phyloP scores from a whole-genome alignment of 805 yeast species.

The Priceomyces medius region DNA sequence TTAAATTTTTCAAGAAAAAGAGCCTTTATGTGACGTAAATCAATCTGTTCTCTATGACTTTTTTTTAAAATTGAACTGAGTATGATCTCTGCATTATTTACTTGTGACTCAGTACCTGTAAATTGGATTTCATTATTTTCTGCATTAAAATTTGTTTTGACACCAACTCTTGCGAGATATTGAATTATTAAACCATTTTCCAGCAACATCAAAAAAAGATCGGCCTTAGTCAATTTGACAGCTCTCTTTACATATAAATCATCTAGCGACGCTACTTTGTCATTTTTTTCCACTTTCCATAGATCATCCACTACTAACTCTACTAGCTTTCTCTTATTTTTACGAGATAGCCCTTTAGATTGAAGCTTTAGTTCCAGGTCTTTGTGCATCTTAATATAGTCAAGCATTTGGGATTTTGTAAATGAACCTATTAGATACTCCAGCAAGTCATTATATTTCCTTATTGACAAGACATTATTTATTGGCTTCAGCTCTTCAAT shows the following conservation, averaged over 20 bases:
- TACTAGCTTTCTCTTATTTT: constrained; percentile 17
- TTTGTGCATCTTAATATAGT: constrained; percentile 9
- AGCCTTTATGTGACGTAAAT: constrained; percentile 26
- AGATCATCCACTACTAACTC: constrained; percentile 28
- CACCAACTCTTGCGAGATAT: constrained; percentile 42
- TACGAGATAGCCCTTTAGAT: constrained; percentile 5
- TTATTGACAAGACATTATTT: constrained; percentile 7
- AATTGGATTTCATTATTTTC: constrained; percentile 29
- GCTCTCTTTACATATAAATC: constrained; percentile 32
- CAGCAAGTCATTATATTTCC: constrained; percentile 9
- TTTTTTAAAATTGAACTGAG: constrained; percentile 30
- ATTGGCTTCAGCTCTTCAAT: constrained; percentile 13
- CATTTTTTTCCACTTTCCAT: constrained; percentile 32
- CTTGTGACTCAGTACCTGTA: constrained; percentile 41
- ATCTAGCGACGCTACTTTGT: constrained; percentile 21
- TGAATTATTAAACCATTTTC: constrained; percentile 39
- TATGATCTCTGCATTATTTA: constrained; percentile 45
- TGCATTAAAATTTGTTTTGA: constrained; percentile 33
- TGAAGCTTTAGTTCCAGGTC: background rate
- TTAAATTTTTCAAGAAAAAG: constrained; percentile 29
- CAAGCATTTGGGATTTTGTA: constrained; percentile 13
- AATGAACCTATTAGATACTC: constrained; percentile 12
- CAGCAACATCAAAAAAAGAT: constrained; percentile 41
- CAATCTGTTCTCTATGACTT: constrained; percentile 27
- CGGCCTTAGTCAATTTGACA: constrained; percentile 33